Base-by-base conservation (phyloP, 352 stramenopile species). In the Pythium utonaiense region DNA sequence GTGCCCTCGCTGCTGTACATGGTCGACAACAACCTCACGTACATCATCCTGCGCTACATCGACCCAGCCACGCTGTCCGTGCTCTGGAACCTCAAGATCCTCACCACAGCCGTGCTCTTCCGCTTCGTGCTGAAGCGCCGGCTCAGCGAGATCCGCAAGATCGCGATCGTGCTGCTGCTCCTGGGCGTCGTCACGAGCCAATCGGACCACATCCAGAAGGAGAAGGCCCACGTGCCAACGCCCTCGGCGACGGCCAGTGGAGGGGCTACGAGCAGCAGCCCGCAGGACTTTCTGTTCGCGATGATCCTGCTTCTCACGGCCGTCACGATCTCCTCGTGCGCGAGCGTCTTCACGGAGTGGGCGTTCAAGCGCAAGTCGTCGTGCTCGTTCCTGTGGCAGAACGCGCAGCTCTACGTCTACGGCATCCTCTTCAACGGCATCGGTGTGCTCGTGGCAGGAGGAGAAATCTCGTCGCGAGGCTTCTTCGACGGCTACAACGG, bases 21-120 rank as follows among this genome's bases (percentile, higher is more conserved):
- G 67, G 78, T 95, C 64, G 86, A 95, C 73, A 95, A 93, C 74
- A 95, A 95, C 65, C 78, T 95, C 41, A 89, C 84, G 62, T 95
- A 91, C 70, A 68, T 93, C n/a, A 91, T 95, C 50, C 66, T 95
- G 49, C 80, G 82, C 62, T 93, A 88, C 64, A 78, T 95, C 61
- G 86, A 95, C 67, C 83, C 86, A 0, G 83, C 86, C 28, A 95
- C 83, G 60, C 78, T 95, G 41, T 89, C 86, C 9, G 83, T 95
- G 68, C 78, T 93, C 25, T 95, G 86, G 86, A 95, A 95, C 67
- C 74, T 93, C 71, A 93, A 93, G 69, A 95, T 95, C 67, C 70
- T 95, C 52, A 86, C 83, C 36, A 95, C 86, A 3, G 86, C 86
- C 25, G 72, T 91, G 51, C 79, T 95, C 60, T 93, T 95, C 60